Evolutionary conservation across 768 basidiomycete species (phyloP), one percentile per base, ranked within the genome.

Genomic region (Pulveroboletus sp.): DNA sequence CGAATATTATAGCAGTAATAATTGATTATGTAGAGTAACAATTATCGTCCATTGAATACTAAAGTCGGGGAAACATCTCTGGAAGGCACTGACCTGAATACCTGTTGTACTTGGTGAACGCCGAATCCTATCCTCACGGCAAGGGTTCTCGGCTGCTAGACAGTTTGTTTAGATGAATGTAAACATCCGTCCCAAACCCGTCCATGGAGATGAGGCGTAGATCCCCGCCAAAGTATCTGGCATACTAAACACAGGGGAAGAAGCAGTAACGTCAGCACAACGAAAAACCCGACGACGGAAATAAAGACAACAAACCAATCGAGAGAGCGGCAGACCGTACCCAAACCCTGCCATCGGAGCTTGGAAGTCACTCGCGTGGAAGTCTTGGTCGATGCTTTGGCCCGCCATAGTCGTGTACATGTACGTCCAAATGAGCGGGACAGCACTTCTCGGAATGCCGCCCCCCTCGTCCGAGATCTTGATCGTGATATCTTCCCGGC

Each of bases 391-490:
- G 39, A 90, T 78, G 14, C 76, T 78, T 67, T 85, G 79, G 12
- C 78, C 75, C 39, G 73, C 72, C 89, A 90, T 88, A 12, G 86
- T 92, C 43, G 90, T 92, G 58, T 92, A 92, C 91, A 97, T 95
- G 67, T 94, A 98, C 49, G 95, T 99, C 97, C 97, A 99, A 45
- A 99, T 95, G 39, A 94, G 77, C 8, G 94, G 92, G 14, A 98
- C 87, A 0, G 91, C 90, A 52, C 77, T 86, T 70, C 73, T 69
- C 21, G 92, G 81, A 47, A 98, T 98, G 0, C 95, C 61, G 27
- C 95, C 95, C 4, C 95, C 95, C 66, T 99, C 95, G 63, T 99
- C 95, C 1, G 84, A 86, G 51, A 99, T 97, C 79, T 99, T 99
- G 78, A 99, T 92, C 3, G 95, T 98, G 60, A 98, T 97, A 61